These are phyloP conservation scores for Camellia lanceoleosa DNA, from an alignment of 148 eudicot species.

Conservation along the genomic window DNA sequence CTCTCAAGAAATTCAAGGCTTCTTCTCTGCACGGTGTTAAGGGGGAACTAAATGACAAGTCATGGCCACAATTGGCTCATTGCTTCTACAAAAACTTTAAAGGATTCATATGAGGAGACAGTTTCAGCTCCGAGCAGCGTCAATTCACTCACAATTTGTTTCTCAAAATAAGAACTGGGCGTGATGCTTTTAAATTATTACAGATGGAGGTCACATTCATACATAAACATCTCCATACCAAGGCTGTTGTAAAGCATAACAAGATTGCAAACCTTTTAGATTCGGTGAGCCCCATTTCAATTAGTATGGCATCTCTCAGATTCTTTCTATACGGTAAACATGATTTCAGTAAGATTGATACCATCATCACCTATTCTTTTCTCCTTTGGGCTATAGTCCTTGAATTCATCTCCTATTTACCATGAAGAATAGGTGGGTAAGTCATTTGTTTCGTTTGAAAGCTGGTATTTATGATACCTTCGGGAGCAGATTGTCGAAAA, in stretches of 20 bases:
- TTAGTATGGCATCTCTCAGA: neutral
- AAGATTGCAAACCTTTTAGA: neutral
- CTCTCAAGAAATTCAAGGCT: neutral
- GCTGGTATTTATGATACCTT: neutral
- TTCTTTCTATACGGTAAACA: neutral
- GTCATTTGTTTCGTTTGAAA: too few relatives aligned
- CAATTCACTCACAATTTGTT: neutral
- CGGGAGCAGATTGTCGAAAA: neutral
- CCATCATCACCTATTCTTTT: neutral
- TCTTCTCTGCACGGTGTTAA: neutral
- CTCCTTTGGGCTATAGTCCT: neutral
- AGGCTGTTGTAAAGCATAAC: neutral
- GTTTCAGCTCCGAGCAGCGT: neutral
- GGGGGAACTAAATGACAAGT: neutral
- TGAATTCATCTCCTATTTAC: neutral
- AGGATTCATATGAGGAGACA: neutral
- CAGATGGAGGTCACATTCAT: neutral
- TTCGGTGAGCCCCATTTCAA: neutral
- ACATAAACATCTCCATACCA: neutral
- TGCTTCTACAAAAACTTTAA: neutral
- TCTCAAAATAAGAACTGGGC: neutral
- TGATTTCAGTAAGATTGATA: neutral
- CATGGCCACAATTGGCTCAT: neutral
- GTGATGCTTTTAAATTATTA: neutral
- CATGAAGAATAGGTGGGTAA: too few relatives aligned